These are phyloP conservation scores for Claviceps sorghi DNA, from an alignment of 2,329 filamentous ascomycete species.

Conservation along the genomic window DNA sequence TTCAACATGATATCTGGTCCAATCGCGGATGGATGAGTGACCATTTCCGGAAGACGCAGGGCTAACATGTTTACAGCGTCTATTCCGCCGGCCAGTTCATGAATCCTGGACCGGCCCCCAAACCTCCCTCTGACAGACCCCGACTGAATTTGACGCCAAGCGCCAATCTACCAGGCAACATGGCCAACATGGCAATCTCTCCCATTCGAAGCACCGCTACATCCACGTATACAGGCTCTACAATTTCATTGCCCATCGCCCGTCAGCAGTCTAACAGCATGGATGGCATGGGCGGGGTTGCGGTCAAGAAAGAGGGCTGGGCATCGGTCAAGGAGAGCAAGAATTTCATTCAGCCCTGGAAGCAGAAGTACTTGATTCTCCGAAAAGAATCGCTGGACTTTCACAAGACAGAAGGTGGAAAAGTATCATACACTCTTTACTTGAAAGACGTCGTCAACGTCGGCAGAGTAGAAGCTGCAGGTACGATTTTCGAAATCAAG, in stretches of 20 bases:
- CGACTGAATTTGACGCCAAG: constrained; percentile 68
- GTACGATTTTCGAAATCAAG: constrained; percentile 89
- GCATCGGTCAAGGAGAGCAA: constrained; percentile 83
- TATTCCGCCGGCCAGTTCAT: constrained; percentile 63
- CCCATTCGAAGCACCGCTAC: constrained; percentile 52
- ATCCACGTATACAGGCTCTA: constrained; percentile 55
- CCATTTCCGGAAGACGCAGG: neutral
- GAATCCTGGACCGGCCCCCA: constrained; percentile 90
- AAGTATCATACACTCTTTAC: constrained; percentile 71
- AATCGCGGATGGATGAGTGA: neutral
- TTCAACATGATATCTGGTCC: neutral
- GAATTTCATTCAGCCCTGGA: constrained; percentile 73
- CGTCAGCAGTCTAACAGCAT: constrained; percentile 46
- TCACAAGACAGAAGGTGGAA: constrained; percentile 78
- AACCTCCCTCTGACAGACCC: constrained; percentile 71
- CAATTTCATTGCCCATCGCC: constrained; percentile 56
- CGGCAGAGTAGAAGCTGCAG: constrained; percentile 76
- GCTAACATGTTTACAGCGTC: constrained; percentile 24
- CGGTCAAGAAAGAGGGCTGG: constrained; percentile 68
- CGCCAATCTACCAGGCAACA: constrained; percentile 60
- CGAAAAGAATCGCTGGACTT: constrained; percentile 91
- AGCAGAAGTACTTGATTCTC: constrained; percentile 80
- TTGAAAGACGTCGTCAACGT: constrained; percentile 83
- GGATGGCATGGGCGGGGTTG: constrained; percentile 51
- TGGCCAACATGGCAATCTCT: constrained; percentile 64